These are phyloP conservation scores for Poa annua DNA, from an alignment of 176 grass and related monocot species.

Conservation along the genomic window DNA sequence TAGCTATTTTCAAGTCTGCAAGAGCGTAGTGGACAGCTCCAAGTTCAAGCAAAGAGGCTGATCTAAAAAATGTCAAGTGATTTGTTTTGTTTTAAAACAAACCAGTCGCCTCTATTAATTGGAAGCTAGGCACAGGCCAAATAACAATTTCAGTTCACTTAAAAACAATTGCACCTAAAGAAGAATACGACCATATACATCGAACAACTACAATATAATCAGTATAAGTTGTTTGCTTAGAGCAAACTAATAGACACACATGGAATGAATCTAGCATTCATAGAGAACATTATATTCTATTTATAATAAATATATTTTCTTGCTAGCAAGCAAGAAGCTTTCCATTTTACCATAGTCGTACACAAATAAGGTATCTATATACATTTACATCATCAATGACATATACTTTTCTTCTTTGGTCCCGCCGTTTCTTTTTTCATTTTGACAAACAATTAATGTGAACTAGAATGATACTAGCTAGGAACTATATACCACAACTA, in stretches of 20 bases:
- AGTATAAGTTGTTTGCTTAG: background rate
- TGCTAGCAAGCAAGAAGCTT: slow-evolving; percentile 2
- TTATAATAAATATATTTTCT: background rate
- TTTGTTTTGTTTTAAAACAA: background rate
- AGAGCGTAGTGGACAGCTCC: background rate
- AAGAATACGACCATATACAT: background rate
- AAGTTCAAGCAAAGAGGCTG: background rate
- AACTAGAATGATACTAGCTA: slow-evolving; percentile 24
- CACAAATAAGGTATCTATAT: slow-evolving; percentile 54
- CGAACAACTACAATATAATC: background rate
- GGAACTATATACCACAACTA: slow-evolving; percentile 34
- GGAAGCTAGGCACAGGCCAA: background rate
- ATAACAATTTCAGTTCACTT: background rate
- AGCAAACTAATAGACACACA: slow-evolving; percentile 15
- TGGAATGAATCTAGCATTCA: slow-evolving; percentile 6
- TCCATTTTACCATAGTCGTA: slow-evolving; percentile 33
- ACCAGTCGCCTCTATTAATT: background rate
- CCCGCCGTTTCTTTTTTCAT: background rate
- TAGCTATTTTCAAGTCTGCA: background rate
- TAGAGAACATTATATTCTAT: slow-evolving; percentile 23
- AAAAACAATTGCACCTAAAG: background rate
- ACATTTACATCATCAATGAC: slow-evolving; percentile 43
- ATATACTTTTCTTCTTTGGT: slow-evolving; percentile 5
- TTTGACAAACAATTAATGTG: slow-evolving; percentile 42
- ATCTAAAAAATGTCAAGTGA: background rate